Percentiles rank a stretch among this genome's conserved stretches.
Evolutionary conservation across 306 rosid genomes (phyloP).

Genomic region (Ziziphus jujuba): DNA sequence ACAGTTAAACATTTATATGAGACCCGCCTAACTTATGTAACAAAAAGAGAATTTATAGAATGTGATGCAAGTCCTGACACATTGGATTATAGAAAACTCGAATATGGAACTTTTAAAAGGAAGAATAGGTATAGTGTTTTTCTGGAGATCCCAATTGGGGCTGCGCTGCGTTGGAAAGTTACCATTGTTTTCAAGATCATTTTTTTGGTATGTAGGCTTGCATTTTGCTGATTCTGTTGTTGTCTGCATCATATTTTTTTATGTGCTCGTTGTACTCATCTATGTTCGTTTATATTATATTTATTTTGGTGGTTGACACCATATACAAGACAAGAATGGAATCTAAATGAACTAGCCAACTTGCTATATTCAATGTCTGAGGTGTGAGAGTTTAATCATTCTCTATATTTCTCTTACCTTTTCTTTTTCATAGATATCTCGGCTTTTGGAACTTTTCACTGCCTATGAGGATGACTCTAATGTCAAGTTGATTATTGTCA

Average conservation of each 20-base stretch:
- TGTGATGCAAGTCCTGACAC: too few species aligned
- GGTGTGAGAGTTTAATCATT: background rate
- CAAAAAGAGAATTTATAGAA: too few species aligned
- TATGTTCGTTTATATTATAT: background rate
- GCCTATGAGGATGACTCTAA: conserved; percentile 57
- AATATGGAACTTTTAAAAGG: too few species aligned
- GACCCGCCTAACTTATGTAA: too few species aligned
- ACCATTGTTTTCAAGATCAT: background rate
- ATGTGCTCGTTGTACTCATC: background rate
- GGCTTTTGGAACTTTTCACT: conserved; percentile 54
- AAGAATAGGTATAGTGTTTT: too few species aligned
- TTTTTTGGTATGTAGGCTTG: too few species aligned
- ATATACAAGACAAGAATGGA: background rate
- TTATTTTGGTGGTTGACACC: too few species aligned
- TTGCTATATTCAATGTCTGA: background rate
- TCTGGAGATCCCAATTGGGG: background rate
- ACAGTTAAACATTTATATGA: too few species aligned
- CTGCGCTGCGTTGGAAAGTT: too few species aligned
- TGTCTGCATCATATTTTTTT: background rate
- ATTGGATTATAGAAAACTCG: too few species aligned
- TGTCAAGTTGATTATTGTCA: conserved; percentile 65
- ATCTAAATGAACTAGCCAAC: background rate
- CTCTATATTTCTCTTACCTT: background rate
- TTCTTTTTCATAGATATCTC: conserved; percentile 47
- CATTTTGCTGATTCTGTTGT: too few species aligned